Base-by-base conservation (phyloP, 2,329 filamentous ascomycete genomes). In the Pseudogymnoascus sp. region DNA sequence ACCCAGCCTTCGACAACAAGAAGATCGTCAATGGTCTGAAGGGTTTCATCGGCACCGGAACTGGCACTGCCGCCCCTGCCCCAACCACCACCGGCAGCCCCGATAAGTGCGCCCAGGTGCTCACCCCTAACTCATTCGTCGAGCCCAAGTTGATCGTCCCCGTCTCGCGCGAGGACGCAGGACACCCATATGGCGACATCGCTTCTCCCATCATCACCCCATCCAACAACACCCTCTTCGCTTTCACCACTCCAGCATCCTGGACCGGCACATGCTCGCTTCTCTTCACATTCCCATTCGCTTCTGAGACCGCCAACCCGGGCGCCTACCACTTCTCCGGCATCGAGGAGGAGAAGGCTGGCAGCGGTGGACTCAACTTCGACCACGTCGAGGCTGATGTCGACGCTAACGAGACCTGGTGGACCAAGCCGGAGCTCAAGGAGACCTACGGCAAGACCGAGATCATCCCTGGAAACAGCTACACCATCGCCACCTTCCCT, bases 221-320 rank as follows among this genome's bases (percentile, higher is more conserved):
- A 8, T 57, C 57, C 20, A 69, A 70, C 39, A 66, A 65, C 12
- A 71, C 69, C 0, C 61, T 71, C 35, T 70, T 69, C 63, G 69
- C 67, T 60, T 71, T 71, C 57, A 69, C 68, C 39, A 66, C 71
- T 16, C 67, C 69, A 3, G 25, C 39, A 2, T 61, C 64, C 3
- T 69, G 69, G 58, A 64, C 57, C n/a, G 64, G 66, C 5, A 68
- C 61, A 25, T 71, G 70, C 57, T 62, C 68, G 2, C 65, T 71
- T 1, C 22, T 71, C 47, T 71, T 71, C 63, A 66, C 68, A 47
- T 71, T 71, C 65, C 70, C 70, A 7, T 70, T 61, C 61, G 60
- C 50, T n/a, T 61, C 61, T 9, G 61, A 67, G 3, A 62, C 68
- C 28, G 64, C 64, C 35, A 65, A 63, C 5, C 61, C 63, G 0